Base-by-base conservation (phyloP, 192 early-diverging fungal species). In the Physocladia obscura region DNA sequence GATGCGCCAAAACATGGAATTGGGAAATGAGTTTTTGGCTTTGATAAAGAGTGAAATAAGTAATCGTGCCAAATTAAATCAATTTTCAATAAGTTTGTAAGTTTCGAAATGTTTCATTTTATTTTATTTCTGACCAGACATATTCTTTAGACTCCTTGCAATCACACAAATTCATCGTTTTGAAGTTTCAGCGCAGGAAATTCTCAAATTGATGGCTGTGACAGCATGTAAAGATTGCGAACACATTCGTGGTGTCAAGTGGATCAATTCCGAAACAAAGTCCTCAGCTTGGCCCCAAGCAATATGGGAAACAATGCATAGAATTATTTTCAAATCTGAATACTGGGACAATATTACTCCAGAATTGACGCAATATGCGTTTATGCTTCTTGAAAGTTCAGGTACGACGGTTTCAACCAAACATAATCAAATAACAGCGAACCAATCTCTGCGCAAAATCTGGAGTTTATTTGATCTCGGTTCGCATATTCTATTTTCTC, bases 141-240 rank as follows among this genome's bases (percentile, higher is more conserved):
- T n/a, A n/a, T 34, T 36, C n/a, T 44, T 21, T 15, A 65, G 63
- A 4, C 32, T 65, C 13, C 49, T 65, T 17, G 63, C 63, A 6
- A 49, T 65, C 17, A 51, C 63, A 38, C 50, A 49, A 52, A 52
- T 65, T 36, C 63, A 65, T 26, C 24, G 63, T n/a, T 65, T 52
- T 52, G 63, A 65, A 65, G 19, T 8, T 34, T 8, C 29, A 19
- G 37, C 49, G 2, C 3, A 35, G 3, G 63, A 65, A 32, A 27
- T 48, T 21, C 35, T 65, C 2, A 65, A 65, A 36, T 0, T 13
- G 8, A 15, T 52, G 3, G 19, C 31, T n/a, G 30, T 32, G 15
- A 21, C 49, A 30, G 63, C 49, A 31, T 65, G 63, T 21, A 65
- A 65, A 65, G 63, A 65, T 52, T 26, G 26, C 22, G 49, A 34